Conservation (phyloP, 805 yeast genomes). For the Metschnikowia sp. region DNA sequence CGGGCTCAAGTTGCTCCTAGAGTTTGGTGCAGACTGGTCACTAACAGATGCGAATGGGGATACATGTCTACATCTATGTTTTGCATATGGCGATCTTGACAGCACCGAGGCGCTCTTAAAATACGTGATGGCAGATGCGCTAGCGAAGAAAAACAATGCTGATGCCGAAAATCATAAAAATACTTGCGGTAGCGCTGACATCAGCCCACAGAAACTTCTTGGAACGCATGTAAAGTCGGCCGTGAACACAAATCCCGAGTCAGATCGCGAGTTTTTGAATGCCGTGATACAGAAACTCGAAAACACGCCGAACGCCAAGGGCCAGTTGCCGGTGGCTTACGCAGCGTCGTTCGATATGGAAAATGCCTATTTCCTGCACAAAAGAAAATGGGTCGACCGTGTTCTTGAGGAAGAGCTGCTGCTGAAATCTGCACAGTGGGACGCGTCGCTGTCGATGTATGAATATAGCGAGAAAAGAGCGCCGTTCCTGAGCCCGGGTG, state of each 20-base stretch:
- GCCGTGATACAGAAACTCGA: conserved; percentile 23
- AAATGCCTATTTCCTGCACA: conserved; percentile 19
- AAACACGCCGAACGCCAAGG: conserved; percentile 46
- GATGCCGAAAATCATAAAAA: conserved; percentile 38
- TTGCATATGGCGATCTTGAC: conserved; percentile 61
- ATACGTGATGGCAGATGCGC: conserved; percentile 2
- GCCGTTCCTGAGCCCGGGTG: conserved; percentile 1
- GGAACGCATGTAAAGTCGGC: too few species aligned
- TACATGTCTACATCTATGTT: conserved; percentile 38
- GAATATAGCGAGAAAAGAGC: not conserved
- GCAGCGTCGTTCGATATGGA: conserved; percentile 30
- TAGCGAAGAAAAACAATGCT: not conserved
- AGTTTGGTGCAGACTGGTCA: conserved; percentile 59
- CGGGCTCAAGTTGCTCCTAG: conserved; percentile 61
- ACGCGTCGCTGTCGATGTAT: conserved; percentile 3
- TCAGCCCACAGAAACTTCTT: too few species aligned
- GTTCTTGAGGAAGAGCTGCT: conserved; percentile 9
- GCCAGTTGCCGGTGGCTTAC: conserved; percentile 45
- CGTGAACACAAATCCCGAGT: conserved; percentile 38
- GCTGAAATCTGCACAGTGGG: conserved; percentile 3
- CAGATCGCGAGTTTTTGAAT: conserved; percentile 16
- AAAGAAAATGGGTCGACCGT: conserved; percentile 9
- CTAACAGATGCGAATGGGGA: conserved; percentile 31
- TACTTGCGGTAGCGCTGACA: conserved; percentile 31
- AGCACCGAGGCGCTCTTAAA: conserved; percentile 35